Evolutionary conservation across 139 green algal genomes (phyloP), one percentile per base, ranked within the genome.

Genomic region (Ulvella scutata): DNA sequence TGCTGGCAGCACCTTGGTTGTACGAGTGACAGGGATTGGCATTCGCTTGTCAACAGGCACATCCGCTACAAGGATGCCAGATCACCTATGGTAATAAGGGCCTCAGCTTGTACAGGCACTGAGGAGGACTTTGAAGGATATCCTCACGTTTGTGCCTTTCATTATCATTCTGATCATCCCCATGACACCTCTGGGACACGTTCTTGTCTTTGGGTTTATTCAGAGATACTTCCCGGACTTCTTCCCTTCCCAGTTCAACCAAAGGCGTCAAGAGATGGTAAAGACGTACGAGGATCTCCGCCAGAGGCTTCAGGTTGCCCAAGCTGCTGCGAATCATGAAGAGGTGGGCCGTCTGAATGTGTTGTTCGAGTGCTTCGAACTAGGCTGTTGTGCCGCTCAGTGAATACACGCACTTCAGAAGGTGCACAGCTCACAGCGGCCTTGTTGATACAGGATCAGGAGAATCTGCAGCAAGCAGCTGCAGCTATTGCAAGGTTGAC

Each of bases 111-210:
- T 67, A 26, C 51, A 67, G 51, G 88, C 92, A 3, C 79, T 99
- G 43, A 87, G 95, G 7, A 90, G 94, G 43, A 99, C 95, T 3
- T 84, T 88, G 0, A 82, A 84, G 33, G 95, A 99, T 80, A 29
- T 99, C 51, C 82, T 97, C 0, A 89, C 89, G 13, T 96, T 99
- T 78, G 85, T 98, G 21, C 94, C 94, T 43, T 99, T 98, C 80
- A 88, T 86, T 79, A 93, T 97, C 85, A 99, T 99, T 82, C 88
- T 99, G 34, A 96, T 99, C 80, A 84, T 92, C 20, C 95, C 95
- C 4, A 80, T 99, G 26, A 97, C 92, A 2, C 95, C 95, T 2
- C 85, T 99, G 44, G 95, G 95, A 40, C 95, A 99, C 81, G 95
- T 99, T 36, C 84, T 98, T 10, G 86, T 98, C 28, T 99, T 98